These are phyloP conservation scores for Cutaneotrichosporon cyanovorans DNA, from an alignment of 1,284 basidiomycete genomes.

Conservation along the genomic window DNA sequence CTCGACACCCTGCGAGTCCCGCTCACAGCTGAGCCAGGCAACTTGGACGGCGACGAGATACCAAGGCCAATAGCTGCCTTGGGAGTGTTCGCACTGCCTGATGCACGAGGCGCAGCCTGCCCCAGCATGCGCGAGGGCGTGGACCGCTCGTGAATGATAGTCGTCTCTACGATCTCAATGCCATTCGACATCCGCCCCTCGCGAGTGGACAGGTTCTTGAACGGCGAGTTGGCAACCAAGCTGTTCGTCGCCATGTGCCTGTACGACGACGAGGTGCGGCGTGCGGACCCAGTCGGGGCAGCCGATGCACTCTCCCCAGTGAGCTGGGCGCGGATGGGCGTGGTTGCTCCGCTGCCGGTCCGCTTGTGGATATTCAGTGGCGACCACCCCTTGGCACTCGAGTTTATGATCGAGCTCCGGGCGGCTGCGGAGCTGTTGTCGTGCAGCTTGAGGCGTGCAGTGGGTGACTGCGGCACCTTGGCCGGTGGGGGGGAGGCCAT, in stretches of 20 bases:
- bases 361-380: constrained; percentile 45
- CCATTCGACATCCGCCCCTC: constrained; percentile 21
- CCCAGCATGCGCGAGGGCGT: constrained; percentile 24
- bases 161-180: constrained; percentile 18
- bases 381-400: constrained; percentile 46
- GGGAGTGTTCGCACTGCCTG: constrained; percentile 30
- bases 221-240: constrained; percentile 81
- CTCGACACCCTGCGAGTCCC: constrained; percentile 35
- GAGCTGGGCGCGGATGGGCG: constrained; percentile 21
- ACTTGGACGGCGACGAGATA: constrained; percentile 13
- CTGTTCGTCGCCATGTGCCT: constrained; percentile 71
- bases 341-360: constrained; percentile 3
- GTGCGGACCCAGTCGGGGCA: constrained; percentile 19
- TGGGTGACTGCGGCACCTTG: constrained; percentile 3
- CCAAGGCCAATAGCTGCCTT: constrained; percentile 34
- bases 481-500: constrained; percentile 6
- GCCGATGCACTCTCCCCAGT: constrained; percentile 11
- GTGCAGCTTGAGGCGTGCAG: constrained; percentile 5
- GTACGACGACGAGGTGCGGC: constrained; percentile 72
- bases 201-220: constrained; percentile 52
- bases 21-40: constrained; percentile 21
- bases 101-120: constrained; percentile 25
- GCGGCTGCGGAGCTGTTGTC: constrained; percentile 18
- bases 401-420: constrained; percentile 38
- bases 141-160: constrained; percentile 35